Evolutionary conservation across 495 filamentous ascomycete species (phyloP).

Genomic region (Neurospora terricola): DNA sequence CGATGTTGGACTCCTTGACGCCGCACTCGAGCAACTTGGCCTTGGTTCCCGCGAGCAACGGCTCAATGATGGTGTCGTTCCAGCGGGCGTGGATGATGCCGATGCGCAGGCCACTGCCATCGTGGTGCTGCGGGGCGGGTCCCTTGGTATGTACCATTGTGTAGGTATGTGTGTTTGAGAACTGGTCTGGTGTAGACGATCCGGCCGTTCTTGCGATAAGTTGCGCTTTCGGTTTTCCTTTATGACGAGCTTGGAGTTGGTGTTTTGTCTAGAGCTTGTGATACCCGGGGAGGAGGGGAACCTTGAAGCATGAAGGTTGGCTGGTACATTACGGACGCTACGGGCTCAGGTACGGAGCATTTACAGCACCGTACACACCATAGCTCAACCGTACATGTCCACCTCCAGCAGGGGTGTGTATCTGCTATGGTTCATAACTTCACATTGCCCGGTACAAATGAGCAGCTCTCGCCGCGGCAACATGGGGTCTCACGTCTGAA

Average conservation of each 20-base stretch:
- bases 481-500: background rate
- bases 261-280: background rate
- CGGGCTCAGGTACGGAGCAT: background rate
- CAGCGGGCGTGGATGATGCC: slow-evolving; percentile 93
- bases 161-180: background rate
- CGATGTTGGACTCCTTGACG: slow-evolving; percentile 79
- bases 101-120: slow-evolving; percentile 76
- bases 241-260: background rate
- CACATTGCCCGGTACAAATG: background rate
- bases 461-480: background rate
- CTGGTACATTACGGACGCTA: background rate
- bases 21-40: slow-evolving; percentile 49
- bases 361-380: background rate
- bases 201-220: background rate
- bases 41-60: slow-evolving; percentile 60
- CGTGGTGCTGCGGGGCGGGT: slow-evolving; percentile 34
- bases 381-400: background rate
- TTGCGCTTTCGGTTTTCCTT: background rate
- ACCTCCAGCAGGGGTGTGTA: background rate
- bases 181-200: background rate
- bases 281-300: background rate
- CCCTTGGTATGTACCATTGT: slow-evolving; percentile 34
- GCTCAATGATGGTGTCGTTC: slow-evolving; percentile 70
- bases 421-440: background rate
- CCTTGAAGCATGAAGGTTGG: background rate